phyloP scores from a whole-genome alignment of 176 grass and related monocot genomes.

The Musa schizocarpa region DNA sequence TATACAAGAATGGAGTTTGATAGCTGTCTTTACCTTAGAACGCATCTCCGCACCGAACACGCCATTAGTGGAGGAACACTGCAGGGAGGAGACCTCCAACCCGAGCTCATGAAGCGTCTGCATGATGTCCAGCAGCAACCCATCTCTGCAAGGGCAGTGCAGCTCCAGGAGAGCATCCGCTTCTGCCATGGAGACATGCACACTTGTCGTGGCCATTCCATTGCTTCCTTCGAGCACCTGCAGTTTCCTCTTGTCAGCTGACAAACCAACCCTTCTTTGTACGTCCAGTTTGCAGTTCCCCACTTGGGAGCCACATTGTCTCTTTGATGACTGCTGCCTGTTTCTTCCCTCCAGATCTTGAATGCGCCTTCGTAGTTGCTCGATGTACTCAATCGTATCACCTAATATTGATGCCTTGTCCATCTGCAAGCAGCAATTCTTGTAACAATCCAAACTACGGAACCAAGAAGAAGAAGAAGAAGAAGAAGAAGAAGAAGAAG shows the following conservation, averaged over 20 bases:
- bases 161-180: conserved; percentile 59
- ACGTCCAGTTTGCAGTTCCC: too few species aligned
- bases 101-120: conserved; percentile 46
- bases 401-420: conserved; percentile 77
- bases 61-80: conserved; percentile 34
- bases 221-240: conserved; percentile 9
- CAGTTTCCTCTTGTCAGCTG: conserved; percentile 17
- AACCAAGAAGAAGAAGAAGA: too few species aligned
- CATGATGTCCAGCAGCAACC: conserved; percentile 55
- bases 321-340: conserved; percentile 2
- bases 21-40: conserved; percentile 26
- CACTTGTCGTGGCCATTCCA: neutral
- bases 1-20: too few species aligned
- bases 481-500: neutral
- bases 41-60: conserved; percentile 43
- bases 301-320: too few species aligned
- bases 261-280: too few species aligned
- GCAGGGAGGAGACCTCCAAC: conserved; percentile 43
- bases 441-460: too few species aligned
- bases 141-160: conserved; percentile 44
- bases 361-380: conserved; percentile 55
- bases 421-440: conserved; percentile 34
- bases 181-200: conserved; percentile 69
- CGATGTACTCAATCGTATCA: conserved; percentile 82
- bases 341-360: conserved; percentile 56